Evolutionary conservation across 2,329 filamentous ascomycete species (phyloP), one percentile per base, ranked within the genome.

Genomic region (Emmonsia crescens): DNA sequence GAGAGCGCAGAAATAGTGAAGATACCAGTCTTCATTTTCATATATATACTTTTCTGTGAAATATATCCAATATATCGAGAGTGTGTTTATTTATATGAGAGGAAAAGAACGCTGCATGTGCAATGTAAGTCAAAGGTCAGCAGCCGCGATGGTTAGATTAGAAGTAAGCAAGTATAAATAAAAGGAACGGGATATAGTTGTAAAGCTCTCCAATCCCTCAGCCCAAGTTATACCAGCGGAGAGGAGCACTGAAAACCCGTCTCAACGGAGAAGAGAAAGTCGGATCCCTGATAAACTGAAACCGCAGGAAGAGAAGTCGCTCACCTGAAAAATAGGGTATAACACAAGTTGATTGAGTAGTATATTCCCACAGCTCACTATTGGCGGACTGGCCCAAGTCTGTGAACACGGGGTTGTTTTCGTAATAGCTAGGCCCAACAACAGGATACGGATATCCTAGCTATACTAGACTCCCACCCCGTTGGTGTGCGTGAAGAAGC

Each of bases 1-100:
- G 74, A 69, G 58, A 75, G 61, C 42, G 76, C 67, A 57, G 73
- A 71, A 61, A 77, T 61, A 63, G 71, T 71, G 57, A 79, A 68
- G 62, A 70, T 62, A 56, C 71, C 66, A 64, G 71, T 68, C 74
- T 78, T 80, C 81, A 83, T 83, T 62, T 66, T 75, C 64, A 21
- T 33, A 27, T 33, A 36, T 54, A 14, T 19, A 49, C n/a, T 21
- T 55, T 49, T 31, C 5, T 51, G 46, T 27, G 19, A 51, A 42
- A 16, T 52, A 55, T 52, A 52, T 49, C n/a, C 27, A 36, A 48
- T 49, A 27, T 33, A 5, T 52, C 19, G 24, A 44, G 2, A n/a
- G 33, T 36, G 19, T 19, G n/a, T 33, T n/a, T 6, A 16, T 40
- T 21, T 29, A 27, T 60, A 16, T 21, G 21, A 8, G 31, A 49